Conservation (phyloP, 257 asterid species). For the Fraxinus cuspidata region DNA sequence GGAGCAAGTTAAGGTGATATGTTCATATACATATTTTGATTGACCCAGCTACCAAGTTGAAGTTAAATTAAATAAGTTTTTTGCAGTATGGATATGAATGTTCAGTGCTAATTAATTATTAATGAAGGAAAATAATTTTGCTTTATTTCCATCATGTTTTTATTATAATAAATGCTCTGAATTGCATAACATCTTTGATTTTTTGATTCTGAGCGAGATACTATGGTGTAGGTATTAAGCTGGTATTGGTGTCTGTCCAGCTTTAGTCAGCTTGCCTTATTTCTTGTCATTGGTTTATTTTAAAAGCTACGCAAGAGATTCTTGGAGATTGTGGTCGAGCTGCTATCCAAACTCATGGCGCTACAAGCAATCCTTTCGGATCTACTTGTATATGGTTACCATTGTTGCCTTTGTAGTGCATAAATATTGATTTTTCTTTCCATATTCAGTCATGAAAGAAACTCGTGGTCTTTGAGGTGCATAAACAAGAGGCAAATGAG, state of each 20-base stretch:
- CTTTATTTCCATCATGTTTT: neutral
- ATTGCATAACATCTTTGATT: neutral
- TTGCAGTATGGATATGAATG: neutral
- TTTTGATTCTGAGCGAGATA: neutral
- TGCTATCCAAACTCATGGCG: constrained; percentile 82
- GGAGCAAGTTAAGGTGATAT: constrained; percentile 80
- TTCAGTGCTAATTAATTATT: neutral
- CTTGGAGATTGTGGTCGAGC: constrained; percentile 81
- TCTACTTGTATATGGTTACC: constrained; percentile 84
- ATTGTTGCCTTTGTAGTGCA: constrained; percentile 76
- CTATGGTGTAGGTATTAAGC: neutral
- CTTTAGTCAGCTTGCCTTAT: neutral
- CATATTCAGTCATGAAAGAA: too few relatives aligned
- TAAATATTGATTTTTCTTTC: neutral
- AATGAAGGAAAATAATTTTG: neutral
- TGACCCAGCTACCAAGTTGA: neutral
- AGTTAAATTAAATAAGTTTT: neutral
- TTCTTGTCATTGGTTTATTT: neutral
- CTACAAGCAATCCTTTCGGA: constrained; percentile 76
- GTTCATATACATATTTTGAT: neutral
- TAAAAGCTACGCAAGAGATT: constrained; percentile 51
- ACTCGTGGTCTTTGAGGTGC: too few relatives aligned
- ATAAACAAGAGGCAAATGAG: too few relatives aligned
- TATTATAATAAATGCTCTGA: neutral
- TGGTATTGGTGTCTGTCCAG: constrained; percentile 11